Conservation (phyloP, 2,329 filamentous ascomycete species). For the Aspergillus versicolor region DNA sequence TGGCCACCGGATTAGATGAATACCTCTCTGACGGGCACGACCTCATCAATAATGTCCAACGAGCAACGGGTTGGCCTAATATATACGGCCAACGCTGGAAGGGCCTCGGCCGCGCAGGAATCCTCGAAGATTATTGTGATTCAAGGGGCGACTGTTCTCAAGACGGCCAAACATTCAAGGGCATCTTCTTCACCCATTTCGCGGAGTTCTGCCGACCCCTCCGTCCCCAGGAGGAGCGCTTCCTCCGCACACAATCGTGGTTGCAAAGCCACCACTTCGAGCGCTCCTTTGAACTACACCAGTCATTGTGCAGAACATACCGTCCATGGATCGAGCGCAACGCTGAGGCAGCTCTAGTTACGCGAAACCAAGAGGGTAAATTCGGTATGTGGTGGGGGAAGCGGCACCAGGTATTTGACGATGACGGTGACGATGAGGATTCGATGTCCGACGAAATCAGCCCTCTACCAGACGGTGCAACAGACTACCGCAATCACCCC, state of each 20-base stretch:
- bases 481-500: constrained; percentile 50
- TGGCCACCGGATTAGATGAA: constrained; percentile 67
- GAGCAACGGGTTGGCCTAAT: constrained; percentile 71
- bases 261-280: constrained; percentile 43
- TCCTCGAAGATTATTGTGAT: constrained; percentile 85
- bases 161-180: constrained; percentile 87
- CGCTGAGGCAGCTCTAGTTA: constrained; percentile 68
- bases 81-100: constrained; percentile 57
- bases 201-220: constrained; percentile 73
- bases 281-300: constrained; percentile 53
- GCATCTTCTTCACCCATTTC: constrained; percentile 90
- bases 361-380: constrained; percentile 64
- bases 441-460: constrained; percentile 10
- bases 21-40: constrained; percentile 78
- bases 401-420: constrained; percentile 23
- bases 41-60: constrained; percentile 72
- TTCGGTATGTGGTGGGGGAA: constrained; percentile 88
- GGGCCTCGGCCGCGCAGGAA: constrained; percentile 73
- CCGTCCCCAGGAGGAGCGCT: constrained; percentile 46
- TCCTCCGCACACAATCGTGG: constrained; percentile 39
- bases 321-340: constrained; percentile 76
- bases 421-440: constrained; percentile 12
- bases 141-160: constrained; percentile 72
- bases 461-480: constrained; percentile 43
- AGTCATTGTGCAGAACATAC: constrained; percentile 64